A percentile compares a stretch with the other conserved stretches of the same genome.
Evolutionary conservation across 2,329 filamentous ascomycete genomes (phyloP).

Genomic region (Pseudogymnoascus sp.): DNA sequence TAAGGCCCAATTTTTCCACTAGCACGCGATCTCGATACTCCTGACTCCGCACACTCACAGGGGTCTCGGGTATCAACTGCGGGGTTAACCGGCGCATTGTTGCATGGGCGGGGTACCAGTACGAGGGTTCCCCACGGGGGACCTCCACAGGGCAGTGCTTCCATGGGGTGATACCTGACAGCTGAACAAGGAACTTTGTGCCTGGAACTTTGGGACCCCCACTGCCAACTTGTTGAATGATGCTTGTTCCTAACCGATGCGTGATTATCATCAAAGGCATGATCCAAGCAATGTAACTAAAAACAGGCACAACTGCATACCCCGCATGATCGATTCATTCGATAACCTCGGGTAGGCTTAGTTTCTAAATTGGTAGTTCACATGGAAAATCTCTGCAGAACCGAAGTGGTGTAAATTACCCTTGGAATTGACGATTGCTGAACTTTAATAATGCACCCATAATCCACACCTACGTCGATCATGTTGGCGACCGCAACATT

Average conservation of each 20-base stretch:
- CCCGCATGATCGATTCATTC: background rate
- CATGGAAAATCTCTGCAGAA: background rate
- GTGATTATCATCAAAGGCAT: background rate
- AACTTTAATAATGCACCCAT: background rate
- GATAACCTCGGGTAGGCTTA: conserved; percentile 6
- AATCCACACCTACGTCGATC: background rate
- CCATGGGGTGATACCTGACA: background rate
- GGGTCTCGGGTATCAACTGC: background rate
- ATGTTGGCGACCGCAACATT: background rate
- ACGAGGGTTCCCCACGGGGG: background rate
- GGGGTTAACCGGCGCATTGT: background rate
- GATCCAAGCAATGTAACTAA: background rate
- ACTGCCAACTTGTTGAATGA: background rate
- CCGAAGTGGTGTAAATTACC: background rate
- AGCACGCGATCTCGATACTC: background rate
- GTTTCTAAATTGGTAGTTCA: background rate
- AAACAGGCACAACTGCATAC: background rate
- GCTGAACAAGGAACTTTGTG: background rate
- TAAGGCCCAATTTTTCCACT: background rate
- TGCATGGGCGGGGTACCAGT: background rate
- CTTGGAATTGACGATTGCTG: background rate
- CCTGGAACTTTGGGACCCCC: background rate
- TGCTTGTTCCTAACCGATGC: background rate
- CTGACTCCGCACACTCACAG: background rate
- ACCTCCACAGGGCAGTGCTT: background rate